Base-by-base conservation (phyloP, 2,329 filamentous ascomycete genomes). In the Cladobotryum protrusum region DNA sequence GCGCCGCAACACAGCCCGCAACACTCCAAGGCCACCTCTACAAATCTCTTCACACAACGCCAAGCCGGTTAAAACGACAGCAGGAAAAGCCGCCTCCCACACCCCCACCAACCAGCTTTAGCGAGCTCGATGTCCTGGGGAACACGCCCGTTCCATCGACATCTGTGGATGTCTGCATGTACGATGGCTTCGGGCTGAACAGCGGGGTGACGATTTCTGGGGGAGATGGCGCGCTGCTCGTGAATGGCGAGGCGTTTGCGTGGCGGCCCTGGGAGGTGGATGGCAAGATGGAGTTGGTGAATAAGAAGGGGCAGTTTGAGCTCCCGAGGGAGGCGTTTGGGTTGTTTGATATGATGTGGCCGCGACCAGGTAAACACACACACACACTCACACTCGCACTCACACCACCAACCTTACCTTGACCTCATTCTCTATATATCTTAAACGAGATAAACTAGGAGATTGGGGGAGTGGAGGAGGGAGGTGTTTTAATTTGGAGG, bases 101-200 rank as follows among this genome's bases (percentile, higher is more conserved):
- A 13, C 61, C 68, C 6, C 67, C 69, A 3, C 65, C 67, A 12
- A 77, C 77, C 2, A 85, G 93, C 68, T 89, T 97, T 58, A 73
- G 70, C 39, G 77, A 79, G 13, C 76, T 97, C 56, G 84, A 99
- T 65, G 85, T 99, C 6, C 77, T 97, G 4, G 84, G 81, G 37
- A 83, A 82, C 57, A 82, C 83, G 1, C 86, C 89, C 0, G 75
- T 81, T 4, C 93, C 92, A 0, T 83, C 89, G 0, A 96, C 89
- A 0, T 83, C 83, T 2, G 82, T 99, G 42, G 90, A 96, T 59
- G 83, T 86, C 5, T 95, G 89, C 70, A 81, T 87, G 52, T 72
- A 78, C 52, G 84, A 92, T 60, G 93, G 93, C 1, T 99, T 99
- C 67, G 82, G 86, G 56, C 75, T 99, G 42, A 87, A 93, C 68